Evolutionary conservation across 257 asterid genomes (phyloP).

Genomic region (Leonotis leonurus): DNA sequence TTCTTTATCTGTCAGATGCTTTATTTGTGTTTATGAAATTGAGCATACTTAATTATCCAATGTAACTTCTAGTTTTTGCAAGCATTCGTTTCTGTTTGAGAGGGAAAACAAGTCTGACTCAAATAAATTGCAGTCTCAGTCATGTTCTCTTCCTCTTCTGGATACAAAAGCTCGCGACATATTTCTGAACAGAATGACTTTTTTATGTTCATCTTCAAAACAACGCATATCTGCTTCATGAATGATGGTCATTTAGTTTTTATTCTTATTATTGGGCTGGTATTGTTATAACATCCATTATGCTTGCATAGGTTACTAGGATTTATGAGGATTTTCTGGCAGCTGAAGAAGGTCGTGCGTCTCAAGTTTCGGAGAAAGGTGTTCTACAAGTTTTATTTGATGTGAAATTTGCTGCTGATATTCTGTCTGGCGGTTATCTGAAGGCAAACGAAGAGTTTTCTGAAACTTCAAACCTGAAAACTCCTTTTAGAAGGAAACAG

Average conservation of each 20-base stretch:
- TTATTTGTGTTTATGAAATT: no score
- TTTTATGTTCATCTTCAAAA: neutral
- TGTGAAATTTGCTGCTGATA: constrained; percentile 75
- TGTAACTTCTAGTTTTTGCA: no score
- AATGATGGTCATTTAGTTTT: neutral
- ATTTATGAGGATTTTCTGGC: constrained; percentile 67
- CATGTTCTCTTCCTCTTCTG: no score
- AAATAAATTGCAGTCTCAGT: no score
- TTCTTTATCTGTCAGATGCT: no score
- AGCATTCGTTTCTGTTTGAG: no score
- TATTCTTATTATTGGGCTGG: neutral
- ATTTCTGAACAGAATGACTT: no score
- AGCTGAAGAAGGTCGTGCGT: constrained; percentile 38
- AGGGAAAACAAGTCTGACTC: no score
- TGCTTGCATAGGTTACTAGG: constrained; percentile 50
- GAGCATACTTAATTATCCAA: no score
- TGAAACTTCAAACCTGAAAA: constrained; percentile 39
- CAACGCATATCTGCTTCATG: neutral
- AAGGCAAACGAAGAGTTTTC: constrained; percentile 43
- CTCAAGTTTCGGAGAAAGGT: constrained; percentile 81
- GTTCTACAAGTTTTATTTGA: constrained; percentile 81
- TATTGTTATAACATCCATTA: constrained; percentile 15
- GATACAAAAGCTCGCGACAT: no score
- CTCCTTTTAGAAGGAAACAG: constrained; percentile 71
- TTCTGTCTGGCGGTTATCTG: constrained; percentile 69